Conservation (phyloP, 2,329 filamentous ascomycete species). For the Xylaria sp. region DNA sequence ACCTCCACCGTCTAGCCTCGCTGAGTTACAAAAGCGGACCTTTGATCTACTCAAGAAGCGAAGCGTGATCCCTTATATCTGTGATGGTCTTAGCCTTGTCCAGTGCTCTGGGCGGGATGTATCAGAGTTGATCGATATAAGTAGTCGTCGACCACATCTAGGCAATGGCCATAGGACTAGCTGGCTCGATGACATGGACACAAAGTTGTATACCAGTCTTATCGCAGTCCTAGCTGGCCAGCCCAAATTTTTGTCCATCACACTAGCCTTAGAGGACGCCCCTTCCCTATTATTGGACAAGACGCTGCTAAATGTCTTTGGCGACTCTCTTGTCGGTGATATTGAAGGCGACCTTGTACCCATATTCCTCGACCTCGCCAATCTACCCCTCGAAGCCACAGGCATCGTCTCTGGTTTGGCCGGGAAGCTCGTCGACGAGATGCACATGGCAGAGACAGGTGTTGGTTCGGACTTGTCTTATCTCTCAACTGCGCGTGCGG, state of each 20-base stretch:
- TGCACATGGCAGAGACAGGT: constrained; percentile 53
- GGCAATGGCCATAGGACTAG: constrained; percentile 45
- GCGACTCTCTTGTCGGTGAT: constrained; percentile 76
- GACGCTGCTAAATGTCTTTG: constrained; percentile 67
- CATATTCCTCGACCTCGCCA: constrained; percentile 84
- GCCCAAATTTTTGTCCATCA: constrained; percentile 76
- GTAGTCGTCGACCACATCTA: constrained; percentile 37
- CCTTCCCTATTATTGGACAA: constrained; percentile 77
- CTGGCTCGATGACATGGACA: constrained; percentile 67
- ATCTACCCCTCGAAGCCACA: constrained; percentile 83
- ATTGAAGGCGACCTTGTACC: constrained; percentile 77
- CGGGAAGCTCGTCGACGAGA: constrained; percentile 77
- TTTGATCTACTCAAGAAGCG: constrained; percentile 83
- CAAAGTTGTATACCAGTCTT: constrained; percentile 66
- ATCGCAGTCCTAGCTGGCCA: constrained; percentile 65
- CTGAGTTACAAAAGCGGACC: constrained; percentile 81
- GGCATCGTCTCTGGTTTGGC: constrained; percentile 96
- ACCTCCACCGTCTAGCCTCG: constrained; percentile 76
- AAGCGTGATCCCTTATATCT: constrained; percentile 74
- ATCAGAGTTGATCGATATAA: constrained; percentile 48
- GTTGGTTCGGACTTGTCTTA: constrained; percentile 81
- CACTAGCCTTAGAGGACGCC: constrained; percentile 73
- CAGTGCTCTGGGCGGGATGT: constrained; percentile 76
- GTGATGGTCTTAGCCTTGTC: constrained; percentile 71
- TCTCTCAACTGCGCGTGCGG: constrained; percentile 84